A percentile compares a stretch with the other conserved stretches of the same genome.
These are phyloP conservation scores for Acanthamoeba polyphaga DNA, from an alignment of 208 protist genomes.

Conservation along the genomic window DNA sequence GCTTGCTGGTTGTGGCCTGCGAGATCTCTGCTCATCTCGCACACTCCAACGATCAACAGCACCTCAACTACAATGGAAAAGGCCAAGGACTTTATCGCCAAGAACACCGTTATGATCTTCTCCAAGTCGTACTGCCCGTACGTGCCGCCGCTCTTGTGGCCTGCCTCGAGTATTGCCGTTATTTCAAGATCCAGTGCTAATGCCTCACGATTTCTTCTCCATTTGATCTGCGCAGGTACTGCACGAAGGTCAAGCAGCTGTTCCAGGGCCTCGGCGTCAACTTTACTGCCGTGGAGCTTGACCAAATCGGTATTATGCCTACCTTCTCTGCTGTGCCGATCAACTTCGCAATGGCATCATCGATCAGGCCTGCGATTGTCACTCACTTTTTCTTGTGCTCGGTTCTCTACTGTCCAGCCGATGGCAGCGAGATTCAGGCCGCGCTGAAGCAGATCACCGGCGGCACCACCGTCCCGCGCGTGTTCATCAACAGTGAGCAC, in stretches of 20 bases:
- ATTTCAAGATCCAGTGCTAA: not conserved
- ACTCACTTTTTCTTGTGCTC: no score
- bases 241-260: not conserved
- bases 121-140: conserved; percentile 64
- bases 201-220: not conserved
- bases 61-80: conserved; percentile 31
- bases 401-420: not conserved
- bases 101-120: conserved; percentile 59
- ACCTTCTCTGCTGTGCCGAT: not conserved
- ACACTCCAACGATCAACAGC: not conserved
- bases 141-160: not conserved
- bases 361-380: not conserved
- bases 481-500: conserved; percentile 70
- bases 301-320: not conserved
- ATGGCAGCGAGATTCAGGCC: conserved; percentile 27
- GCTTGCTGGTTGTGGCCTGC: no score
- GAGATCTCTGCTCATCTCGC: not conserved
- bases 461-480: conserved; percentile 45
- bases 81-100: conserved; percentile 55
- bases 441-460: conserved; percentile 63
- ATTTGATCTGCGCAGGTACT: not conserved
- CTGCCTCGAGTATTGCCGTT: not conserved
- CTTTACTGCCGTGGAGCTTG: conserved; percentile 35
- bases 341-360: not conserved
- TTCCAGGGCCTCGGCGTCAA: conserved; percentile 18